A percentile compares a stretch with the other conserved stretches of the same genome.
phyloP scores from a whole-genome alignment of 2,329 filamentous ascomycete species.

The Passalora sequoiae region DNA sequence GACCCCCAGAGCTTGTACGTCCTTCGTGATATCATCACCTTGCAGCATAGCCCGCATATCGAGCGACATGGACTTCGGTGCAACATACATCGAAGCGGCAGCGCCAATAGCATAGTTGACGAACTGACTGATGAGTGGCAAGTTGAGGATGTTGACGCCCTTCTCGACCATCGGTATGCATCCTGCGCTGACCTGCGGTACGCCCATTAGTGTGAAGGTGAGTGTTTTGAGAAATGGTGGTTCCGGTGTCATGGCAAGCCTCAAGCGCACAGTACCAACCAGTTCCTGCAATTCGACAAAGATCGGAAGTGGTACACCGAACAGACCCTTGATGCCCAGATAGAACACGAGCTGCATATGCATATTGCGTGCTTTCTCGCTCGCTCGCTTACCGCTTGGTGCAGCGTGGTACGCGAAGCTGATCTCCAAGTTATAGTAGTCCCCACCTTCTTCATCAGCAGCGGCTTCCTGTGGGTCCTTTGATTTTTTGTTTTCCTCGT shows the following conservation, averaged over 20 bases:
- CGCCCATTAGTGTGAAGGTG: constrained; percentile 89
- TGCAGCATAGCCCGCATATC: constrained; percentile 86
- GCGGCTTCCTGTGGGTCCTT: constrained; percentile 84
- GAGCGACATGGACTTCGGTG: constrained; percentile 80
- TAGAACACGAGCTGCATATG: constrained; percentile 96
- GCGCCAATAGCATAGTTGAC: constrained; percentile 92
- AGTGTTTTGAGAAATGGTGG: constrained; percentile 88
- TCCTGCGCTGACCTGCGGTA: constrained; percentile 81
- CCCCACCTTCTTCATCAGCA: constrained; percentile 82
- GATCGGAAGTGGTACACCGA: constrained; percentile 81
- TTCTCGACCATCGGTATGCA: constrained; percentile 90
- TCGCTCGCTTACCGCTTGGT: constrained; percentile 63
- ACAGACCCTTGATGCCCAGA: constrained; percentile 79
- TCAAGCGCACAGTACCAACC: constrained; percentile 79
- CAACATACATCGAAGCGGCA: constrained; percentile 85
- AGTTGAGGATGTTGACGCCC: constrained; percentile 83
- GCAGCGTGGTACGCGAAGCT: constrained; percentile 87
- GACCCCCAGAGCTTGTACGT: constrained; percentile 78
- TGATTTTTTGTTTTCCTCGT: constrained; percentile 69
- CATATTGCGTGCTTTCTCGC: constrained; percentile 83
- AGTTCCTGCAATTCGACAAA: constrained; percentile 85
- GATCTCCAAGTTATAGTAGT: constrained; percentile 88
- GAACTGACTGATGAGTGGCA: constrained; percentile 91
- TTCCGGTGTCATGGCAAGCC: constrained; percentile 80
- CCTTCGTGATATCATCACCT: constrained; percentile 88